These are phyloP conservation scores for Arbutus unedo DNA, from an alignment of 148 eudicot genomes.

Conservation along the genomic window DNA sequence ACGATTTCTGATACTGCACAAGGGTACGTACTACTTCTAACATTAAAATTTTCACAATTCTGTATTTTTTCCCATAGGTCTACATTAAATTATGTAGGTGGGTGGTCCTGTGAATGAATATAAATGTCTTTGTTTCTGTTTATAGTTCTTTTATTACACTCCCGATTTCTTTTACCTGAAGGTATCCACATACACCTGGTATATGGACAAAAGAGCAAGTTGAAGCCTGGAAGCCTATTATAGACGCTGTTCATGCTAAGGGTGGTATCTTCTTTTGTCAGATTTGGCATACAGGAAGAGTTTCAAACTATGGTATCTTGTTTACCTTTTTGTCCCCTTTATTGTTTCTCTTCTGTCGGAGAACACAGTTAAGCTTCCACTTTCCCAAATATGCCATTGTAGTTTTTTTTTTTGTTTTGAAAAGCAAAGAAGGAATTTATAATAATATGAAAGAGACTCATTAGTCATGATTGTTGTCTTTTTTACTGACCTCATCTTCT, in stretches of 20 bases:
- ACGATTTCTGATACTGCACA: constrained; percentile 42
- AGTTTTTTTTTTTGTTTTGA: too few relatives aligned
- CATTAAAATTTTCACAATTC: background rate
- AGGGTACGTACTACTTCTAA: constrained; percentile 8
- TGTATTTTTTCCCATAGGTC: background rate
- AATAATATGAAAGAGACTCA: background rate
- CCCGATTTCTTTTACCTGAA: background rate
- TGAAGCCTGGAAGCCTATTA: constrained; percentile 55
- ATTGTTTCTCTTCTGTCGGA: too few relatives aligned
- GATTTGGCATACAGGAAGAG: constrained; percentile 3
- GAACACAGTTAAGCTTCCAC: background rate
- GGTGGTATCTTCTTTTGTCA: constrained; percentile 24
- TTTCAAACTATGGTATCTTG: constrained; percentile 29
- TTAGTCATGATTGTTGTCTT: background rate
- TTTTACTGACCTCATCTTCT: background rate
- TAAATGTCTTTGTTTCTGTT: background rate
- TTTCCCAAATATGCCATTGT: background rate
- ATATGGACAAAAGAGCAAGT: constrained; percentile 27
- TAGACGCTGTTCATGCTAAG: constrained; percentile 43
- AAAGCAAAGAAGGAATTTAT: too few relatives aligned
- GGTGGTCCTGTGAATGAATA: background rate
- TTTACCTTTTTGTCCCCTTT: background rate
- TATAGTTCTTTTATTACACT: background rate
- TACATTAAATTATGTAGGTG: background rate
- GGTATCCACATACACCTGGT: constrained; percentile 39